These are phyloP conservation scores for Penicillium olsonii DNA, from an alignment of 2,329 filamentous ascomycete species.

Conservation along the genomic window DNA sequence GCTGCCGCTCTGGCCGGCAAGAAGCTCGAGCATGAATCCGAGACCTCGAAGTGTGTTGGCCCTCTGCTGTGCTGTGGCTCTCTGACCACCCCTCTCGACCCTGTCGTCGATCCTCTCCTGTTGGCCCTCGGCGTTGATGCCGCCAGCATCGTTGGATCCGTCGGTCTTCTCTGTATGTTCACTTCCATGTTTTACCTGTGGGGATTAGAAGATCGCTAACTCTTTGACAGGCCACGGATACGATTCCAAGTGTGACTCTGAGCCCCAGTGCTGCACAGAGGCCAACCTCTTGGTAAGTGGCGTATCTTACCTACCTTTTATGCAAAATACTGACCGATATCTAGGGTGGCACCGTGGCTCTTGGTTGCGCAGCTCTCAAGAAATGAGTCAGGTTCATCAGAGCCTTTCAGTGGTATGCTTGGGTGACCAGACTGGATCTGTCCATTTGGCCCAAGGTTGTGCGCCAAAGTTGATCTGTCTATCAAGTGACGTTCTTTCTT, in stretches of 20 bases:
- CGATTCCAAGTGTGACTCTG: constrained; percentile 16
- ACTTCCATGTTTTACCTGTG: too few relatives aligned
- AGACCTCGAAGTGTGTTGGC: constrained; percentile 20
- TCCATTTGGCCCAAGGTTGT: neutral
- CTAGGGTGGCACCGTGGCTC: constrained; percentile 28
- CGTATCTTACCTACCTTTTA: neutral
- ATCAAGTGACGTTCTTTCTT: neutral
- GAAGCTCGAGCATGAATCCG: constrained; percentile 11
- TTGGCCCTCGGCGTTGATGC: constrained; percentile 23
- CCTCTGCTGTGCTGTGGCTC: constrained; percentile 30
- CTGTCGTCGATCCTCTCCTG: constrained; percentile 29
- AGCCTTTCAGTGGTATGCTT: neutral
- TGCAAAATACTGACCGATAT: neutral
- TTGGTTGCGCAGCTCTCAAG: constrained; percentile 24
- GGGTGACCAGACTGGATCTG: neutral
- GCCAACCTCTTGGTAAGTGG: constrained; percentile 30
- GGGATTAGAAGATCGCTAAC: neutral
- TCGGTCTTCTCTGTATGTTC: constrained; percentile 31
- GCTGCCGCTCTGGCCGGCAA: constrained; percentile 12
- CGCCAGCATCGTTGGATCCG: constrained; percentile 27
- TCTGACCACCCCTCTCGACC: constrained; percentile 32
- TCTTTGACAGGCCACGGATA: constrained; percentile 26
- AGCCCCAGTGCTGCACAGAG: constrained; percentile 34
- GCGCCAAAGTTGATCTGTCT: neutral
- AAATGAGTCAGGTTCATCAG: neutral